Conservation (phyloP, 169 alveolate genomes). For the Perkinsus marinus region DNA sequence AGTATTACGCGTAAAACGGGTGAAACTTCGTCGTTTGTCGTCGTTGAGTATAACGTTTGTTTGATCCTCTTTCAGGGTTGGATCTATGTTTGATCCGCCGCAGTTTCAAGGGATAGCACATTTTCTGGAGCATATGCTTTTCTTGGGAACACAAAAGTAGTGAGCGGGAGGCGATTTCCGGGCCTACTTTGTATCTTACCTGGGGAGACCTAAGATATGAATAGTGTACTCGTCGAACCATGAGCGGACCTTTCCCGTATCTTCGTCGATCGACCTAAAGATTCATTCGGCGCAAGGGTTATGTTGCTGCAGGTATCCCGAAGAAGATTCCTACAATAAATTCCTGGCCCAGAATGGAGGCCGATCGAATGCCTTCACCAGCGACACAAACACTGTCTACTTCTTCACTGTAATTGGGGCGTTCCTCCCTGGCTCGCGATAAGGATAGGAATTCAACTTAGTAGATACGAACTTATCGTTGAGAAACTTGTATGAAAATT, state of each 20-base stretch:
- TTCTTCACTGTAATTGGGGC: slow-evolving; percentile 49
- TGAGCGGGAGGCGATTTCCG: slow-evolving; percentile 5
- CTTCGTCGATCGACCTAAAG: not conserved
- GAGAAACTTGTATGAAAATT: too few relatives aligned
- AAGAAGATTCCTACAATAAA: slow-evolving; percentile 42
- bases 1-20: too few relatives aligned
- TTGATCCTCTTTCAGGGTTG: slow-evolving; percentile 41
- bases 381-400: slow-evolving; percentile 44
- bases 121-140: slow-evolving; percentile 77
- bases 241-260: too few relatives aligned
- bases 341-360: slow-evolving; percentile 64
- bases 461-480: too few relatives aligned
- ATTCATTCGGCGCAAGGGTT: slow-evolving; percentile 17
- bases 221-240: not conserved
- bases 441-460: too few relatives aligned
- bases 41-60: too few relatives aligned
- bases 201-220: too few relatives aligned
- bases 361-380: slow-evolving; percentile 63
- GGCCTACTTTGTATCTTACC: too few relatives aligned
- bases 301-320: slow-evolving; percentile 37
- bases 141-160: slow-evolving; percentile 59
- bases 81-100: slow-evolving; percentile 43
- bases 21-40: too few relatives aligned
- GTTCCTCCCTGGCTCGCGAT: slow-evolving; percentile 12
- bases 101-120: slow-evolving; percentile 72